Evolutionary conservation across 768 basidiomycete species (phyloP), one percentile per base, ranked within the genome.

Genomic region (Omphalotus guepiniiformis): DNA sequence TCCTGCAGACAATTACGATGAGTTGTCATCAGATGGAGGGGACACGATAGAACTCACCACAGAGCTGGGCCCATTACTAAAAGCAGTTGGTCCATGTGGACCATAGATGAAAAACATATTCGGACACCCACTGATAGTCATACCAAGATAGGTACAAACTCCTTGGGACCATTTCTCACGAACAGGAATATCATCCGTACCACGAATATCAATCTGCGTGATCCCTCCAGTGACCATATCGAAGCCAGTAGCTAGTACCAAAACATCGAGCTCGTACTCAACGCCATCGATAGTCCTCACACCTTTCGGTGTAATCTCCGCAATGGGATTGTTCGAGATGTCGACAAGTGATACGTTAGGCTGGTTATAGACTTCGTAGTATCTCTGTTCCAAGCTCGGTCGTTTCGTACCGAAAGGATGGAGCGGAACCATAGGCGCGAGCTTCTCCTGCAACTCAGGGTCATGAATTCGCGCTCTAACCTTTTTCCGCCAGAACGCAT

Each of bases 21-120:
- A 36, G n/a, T 26, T 13, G 25, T 11, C 18, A 39, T n/a, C 21
- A 29, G 27, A 26, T 21, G 16, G 32, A 16, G 16, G 28, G 18
- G 6, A 1, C 25, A 28, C 13, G 30, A 29, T 13, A 25, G 23
- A 28, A 51, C 53, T 34, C 15, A 57, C 55, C 32, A 48, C 36
- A 19, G 46, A 47, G n/a, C 35, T 52, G 9, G 53, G 53, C 3
- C 50, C 55, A 29, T 52, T 54, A 35, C 47, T 28, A 30, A 55
- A 46, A 3, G 39, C 55, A 7, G 53, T 52, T 3, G 51, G 53
- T 12, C 42, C 53, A 11, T 55, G 53, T 26, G 55, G 53, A 7
- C 53, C 55, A 32, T 42, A 54, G 4, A 46, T 28, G 38, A 41
- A 56, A 39, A 56, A 53, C 55, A 56, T 45, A 34, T 56, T 56